Percentiles rank a stretch among this genome's conserved stretches.
phyloP scores from a whole-genome alignment of 352 stramenopile genomes.

The Pythium dissotocum region DNA sequence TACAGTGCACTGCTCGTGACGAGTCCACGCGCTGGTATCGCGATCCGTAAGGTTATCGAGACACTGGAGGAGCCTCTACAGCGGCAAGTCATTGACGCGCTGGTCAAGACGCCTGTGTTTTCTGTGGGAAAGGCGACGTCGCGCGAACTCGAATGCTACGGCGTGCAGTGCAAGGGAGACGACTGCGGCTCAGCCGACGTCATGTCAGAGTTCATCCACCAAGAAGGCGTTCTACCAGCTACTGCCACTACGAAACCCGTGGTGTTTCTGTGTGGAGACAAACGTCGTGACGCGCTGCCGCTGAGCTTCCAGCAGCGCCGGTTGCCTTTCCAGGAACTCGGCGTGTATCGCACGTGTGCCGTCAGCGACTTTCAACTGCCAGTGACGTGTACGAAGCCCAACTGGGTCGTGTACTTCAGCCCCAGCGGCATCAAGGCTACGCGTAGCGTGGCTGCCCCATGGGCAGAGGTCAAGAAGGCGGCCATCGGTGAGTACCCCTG shows the following conservation, averaged over 20 bases:
- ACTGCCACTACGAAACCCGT: slow-evolving; percentile 46
- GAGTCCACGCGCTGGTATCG: slow-evolving; percentile 68
- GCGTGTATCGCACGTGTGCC: slow-evolving; percentile 62
- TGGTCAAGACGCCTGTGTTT: slow-evolving; percentile 45
- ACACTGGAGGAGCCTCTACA: slow-evolving; percentile 25
- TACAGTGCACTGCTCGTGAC: slow-evolving; percentile 72
- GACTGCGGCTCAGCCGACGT: slow-evolving; percentile 68
- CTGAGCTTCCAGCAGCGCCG: slow-evolving; percentile 54
- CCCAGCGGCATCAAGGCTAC: slow-evolving; percentile 71
- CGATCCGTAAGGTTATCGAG: slow-evolving; percentile 41
- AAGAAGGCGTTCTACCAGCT: slow-evolving; percentile 39
- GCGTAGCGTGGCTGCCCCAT: slow-evolving; percentile 42
- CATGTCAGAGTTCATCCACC: slow-evolving; percentile 47
- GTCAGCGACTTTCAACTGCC: slow-evolving; percentile 52
- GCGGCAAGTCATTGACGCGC: slow-evolving; percentile 27
- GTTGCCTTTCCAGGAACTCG: slow-evolving; percentile 57
- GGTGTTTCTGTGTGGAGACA: slow-evolving; percentile 80
- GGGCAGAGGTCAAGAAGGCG: slow-evolving; percentile 67
- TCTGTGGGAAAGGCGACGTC: slow-evolving; percentile 73
- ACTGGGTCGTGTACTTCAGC: slow-evolving; percentile 85
- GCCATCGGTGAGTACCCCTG: slow-evolving; percentile 49
- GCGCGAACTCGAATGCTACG: slow-evolving; percentile 52
- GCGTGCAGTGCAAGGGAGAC: slow-evolving; percentile 58
- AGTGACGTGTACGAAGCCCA: slow-evolving; percentile 32
- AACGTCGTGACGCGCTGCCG: slow-evolving; percentile 58